A percentile compares a stretch with the other conserved stretches of the same genome.
phyloP scores from a whole-genome alignment of 345 rosid genomes.

The Eucalyptus caleyi region DNA sequence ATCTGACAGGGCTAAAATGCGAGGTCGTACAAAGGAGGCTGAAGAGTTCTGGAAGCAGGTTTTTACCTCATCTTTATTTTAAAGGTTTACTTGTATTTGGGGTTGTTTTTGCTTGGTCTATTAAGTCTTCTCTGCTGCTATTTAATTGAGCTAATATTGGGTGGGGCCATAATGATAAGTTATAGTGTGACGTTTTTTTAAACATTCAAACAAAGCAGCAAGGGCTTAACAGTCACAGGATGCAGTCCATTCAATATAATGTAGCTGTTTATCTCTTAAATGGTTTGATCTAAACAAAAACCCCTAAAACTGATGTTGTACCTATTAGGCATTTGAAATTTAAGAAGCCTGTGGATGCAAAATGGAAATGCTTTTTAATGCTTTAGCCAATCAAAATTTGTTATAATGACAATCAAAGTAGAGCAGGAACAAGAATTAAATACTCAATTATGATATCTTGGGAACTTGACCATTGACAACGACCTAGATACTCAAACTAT shows the following conservation, averaged over 20 bases:
- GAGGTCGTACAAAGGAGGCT: slow-evolving; percentile 99
- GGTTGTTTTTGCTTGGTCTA: not conserved
- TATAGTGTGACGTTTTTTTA: not conserved
- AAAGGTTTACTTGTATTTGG: not conserved
- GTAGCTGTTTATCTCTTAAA: not conserved
- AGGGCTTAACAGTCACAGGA: not conserved
- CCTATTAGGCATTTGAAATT: not conserved
- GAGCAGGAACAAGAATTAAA: not conserved
- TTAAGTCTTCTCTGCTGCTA: not conserved
- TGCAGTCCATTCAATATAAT: not conserved
- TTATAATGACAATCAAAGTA: not conserved
- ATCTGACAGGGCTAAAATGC: slow-evolving; percentile 98
- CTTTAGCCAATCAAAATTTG: not conserved
- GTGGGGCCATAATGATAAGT: not conserved
- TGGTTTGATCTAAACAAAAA: not conserved
- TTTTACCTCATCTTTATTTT: not conserved
- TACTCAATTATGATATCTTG: not conserved
- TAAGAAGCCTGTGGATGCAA: not conserved
- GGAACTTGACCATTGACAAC: not conserved
- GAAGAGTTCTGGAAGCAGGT: slow-evolving; percentile 99
- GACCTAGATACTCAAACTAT: not conserved
- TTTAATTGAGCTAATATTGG: not conserved
- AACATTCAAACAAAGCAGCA: not conserved
- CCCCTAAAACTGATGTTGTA: not conserved
- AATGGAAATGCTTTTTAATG: not conserved